phyloP scores from a whole-genome alignment of 495 filamentous ascomycete species.

The Daldinia childiae region DNA sequence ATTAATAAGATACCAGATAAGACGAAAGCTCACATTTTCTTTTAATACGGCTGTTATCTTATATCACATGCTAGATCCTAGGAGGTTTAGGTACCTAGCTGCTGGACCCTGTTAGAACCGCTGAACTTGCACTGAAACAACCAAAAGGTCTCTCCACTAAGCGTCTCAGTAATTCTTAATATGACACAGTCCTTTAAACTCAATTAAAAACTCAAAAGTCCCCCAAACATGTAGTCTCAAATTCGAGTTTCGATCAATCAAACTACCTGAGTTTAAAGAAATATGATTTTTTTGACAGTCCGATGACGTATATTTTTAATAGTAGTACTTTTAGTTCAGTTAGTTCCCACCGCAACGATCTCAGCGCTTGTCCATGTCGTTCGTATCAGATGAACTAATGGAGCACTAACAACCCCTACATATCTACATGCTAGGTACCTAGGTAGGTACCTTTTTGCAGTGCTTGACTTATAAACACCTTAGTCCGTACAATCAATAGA shows the following conservation, averaged over 20 bases:
- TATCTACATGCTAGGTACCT: no score
- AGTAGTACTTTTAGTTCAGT: not conserved
- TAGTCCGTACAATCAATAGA: no score
- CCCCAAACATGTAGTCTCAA: not conserved
- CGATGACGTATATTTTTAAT: not conserved
- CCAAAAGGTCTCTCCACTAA: no score
- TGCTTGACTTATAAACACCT: no score
- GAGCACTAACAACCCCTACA: no score
- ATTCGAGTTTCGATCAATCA: not conserved
- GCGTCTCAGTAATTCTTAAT: not conserved
- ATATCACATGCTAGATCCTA: not conserved
- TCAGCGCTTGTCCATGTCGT: not conserved
- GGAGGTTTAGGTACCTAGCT: not conserved
- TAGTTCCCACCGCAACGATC: not conserved
- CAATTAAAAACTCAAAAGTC: not conserved
- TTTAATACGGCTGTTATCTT: not conserved
- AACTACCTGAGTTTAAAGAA: no score
- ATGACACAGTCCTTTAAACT: not conserved
- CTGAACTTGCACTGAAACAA: no score
- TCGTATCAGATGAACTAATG: not conserved
- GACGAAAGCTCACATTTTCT: not conserved
- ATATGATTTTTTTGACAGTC: not conserved
- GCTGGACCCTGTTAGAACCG: no score
- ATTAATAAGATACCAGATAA: not conserved
- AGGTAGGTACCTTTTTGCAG: no score